Evolutionary conservation across 192 early-diverging fungal genomes (phyloP).

Genomic region (Piromyces sp.): DNA sequence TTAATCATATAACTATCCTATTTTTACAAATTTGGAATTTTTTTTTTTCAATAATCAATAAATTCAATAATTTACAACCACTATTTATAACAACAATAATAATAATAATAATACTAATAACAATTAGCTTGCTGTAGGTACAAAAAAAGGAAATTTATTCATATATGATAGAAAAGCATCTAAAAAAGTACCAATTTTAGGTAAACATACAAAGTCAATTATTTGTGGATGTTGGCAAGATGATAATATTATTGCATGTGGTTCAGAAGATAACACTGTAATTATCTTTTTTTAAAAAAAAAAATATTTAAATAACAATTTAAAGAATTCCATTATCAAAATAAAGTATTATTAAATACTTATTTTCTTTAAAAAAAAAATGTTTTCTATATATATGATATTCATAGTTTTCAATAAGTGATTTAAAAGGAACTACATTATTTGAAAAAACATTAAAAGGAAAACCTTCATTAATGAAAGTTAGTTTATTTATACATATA

Average conservation of each 20-base stretch:
- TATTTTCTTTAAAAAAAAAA: too few species aligned
- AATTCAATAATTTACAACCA: too few species aligned
- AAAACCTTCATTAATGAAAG: slow-evolving; percentile 24
- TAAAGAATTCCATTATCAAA: too few species aligned
- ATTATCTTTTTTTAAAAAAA: too few species aligned
- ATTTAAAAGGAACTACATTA: slow-evolving; percentile 25
- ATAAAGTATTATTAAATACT: too few species aligned
- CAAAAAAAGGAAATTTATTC: slow-evolving; percentile 27
- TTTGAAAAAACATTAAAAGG: slow-evolving; percentile 19
- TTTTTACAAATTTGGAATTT: too few species aligned
- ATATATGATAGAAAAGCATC: slow-evolving; percentile 13
- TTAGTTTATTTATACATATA: background rate
- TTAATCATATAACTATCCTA: too few species aligned
- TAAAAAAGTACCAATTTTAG: slow-evolving; percentile 25
- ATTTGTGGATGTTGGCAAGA: slow-evolving; percentile 17
- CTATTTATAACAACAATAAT: too few species aligned
- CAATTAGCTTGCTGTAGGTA: slow-evolving; percentile 19
- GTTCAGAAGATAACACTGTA: slow-evolving; percentile 24
- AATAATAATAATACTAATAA: too few species aligned
- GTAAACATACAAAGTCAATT: slow-evolving; percentile 32
- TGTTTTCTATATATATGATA: too few species aligned
- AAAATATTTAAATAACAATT: too few species aligned
- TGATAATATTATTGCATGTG: slow-evolving; percentile 19
- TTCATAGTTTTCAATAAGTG: slow-evolving; percentile 23
- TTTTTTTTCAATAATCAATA: too few species aligned